These are phyloP conservation scores for Fusarium udum DNA, from an alignment of 2,329 filamentous ascomycete species.

Conservation along the genomic window DNA sequence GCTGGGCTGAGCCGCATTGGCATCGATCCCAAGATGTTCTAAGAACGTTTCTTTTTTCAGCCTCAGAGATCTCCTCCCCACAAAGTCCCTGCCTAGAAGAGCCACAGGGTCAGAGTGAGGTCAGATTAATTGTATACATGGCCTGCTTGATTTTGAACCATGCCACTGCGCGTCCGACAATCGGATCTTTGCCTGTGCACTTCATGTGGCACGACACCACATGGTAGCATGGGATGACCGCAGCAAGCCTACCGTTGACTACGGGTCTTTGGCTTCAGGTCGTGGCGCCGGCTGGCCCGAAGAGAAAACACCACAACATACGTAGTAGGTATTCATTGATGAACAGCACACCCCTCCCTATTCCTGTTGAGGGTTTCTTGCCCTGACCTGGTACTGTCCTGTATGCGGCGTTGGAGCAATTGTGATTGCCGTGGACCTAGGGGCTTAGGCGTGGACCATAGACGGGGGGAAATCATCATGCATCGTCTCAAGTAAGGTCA, in stretches of 20 bases:
- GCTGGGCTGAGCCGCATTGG: slow-evolving; percentile 36
- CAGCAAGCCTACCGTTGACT: slow-evolving; percentile 32
- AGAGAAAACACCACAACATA: slow-evolving; percentile 7
- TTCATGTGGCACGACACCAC: slow-evolving; percentile 42
- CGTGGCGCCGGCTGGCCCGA: slow-evolving; percentile 32
- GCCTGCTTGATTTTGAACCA: slow-evolving; percentile 17
- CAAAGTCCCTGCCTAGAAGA: slow-evolving; percentile 9
- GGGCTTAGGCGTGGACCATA: slow-evolving; percentile 20
- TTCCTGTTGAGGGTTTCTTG: slow-evolving; percentile 14
- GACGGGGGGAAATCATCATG: slow-evolving; percentile 23
- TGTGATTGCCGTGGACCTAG: slow-evolving; percentile 38
- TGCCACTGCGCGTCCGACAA: slow-evolving; percentile 17
- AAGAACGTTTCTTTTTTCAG: slow-evolving; percentile 36
- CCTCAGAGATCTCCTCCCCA: slow-evolving; percentile 36
- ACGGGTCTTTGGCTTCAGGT: slow-evolving; percentile 34
- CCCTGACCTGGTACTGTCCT: slow-evolving; percentile 5
- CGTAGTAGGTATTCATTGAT: not conserved
- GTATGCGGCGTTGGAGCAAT: not conserved
- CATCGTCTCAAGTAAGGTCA: slow-evolving; percentile 34
- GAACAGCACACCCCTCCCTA: slow-evolving; percentile 19
- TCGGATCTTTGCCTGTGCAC: slow-evolving; percentile 30
- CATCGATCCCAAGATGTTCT: slow-evolving; percentile 33
- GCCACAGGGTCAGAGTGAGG: not conserved
- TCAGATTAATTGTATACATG: slow-evolving; percentile 13
- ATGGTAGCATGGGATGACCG: slow-evolving; percentile 36